phyloP scores from a whole-genome alignment of 495 filamentous ascomycete genomes.

The Talaromyces liani region DNA sequence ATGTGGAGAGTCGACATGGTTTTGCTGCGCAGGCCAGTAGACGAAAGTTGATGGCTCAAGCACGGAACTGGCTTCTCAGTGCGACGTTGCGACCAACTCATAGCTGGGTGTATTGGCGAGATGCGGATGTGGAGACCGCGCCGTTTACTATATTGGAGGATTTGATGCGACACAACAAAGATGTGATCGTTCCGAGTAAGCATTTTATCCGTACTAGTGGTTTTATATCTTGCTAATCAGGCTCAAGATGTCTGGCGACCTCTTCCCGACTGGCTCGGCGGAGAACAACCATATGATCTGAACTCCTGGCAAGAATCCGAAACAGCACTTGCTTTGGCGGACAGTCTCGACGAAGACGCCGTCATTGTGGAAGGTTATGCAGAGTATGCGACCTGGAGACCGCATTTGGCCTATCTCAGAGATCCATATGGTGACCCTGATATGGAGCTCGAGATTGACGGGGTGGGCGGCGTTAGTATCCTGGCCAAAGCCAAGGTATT shows the following conservation, averaged over 20 bases:
- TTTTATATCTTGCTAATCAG: no score
- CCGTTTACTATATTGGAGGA: conserved; percentile 95
- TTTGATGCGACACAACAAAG: conserved; percentile 97
- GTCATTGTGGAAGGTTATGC: conserved; percentile 99
- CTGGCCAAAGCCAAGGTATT: conserved; percentile 94
- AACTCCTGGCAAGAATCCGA: conserved; percentile 99
- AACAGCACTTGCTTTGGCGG: conserved; percentile 86
- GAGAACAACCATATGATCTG: conserved; percentile 97
- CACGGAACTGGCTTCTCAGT: conserved; percentile 93
- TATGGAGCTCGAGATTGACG: conserved; percentile 99
- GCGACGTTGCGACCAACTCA: conserved; percentile 91
- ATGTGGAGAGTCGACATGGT: conserved; percentile 94
- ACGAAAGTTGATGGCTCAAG: conserved; percentile 96
- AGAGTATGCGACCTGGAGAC: conserved; percentile 97
- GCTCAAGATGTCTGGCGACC: conserved; percentile 91
- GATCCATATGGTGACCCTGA: conserved; percentile 98
- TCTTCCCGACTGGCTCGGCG: conserved; percentile 96
- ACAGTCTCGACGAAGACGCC: conserved; percentile 94
- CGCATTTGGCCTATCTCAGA: conserved; percentile 92
- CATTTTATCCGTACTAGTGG: no score
- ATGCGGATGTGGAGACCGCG: conserved; percentile 96
- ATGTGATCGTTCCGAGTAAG: conserved; percentile 97
- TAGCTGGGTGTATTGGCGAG: conserved; percentile 99
- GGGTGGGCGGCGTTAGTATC: conserved; percentile 95
- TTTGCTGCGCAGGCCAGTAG: conserved; percentile 93